These are phyloP conservation scores for Mycena capillaripes DNA, from an alignment of 768 basidiomycete genomes.

Conservation along the genomic window DNA sequence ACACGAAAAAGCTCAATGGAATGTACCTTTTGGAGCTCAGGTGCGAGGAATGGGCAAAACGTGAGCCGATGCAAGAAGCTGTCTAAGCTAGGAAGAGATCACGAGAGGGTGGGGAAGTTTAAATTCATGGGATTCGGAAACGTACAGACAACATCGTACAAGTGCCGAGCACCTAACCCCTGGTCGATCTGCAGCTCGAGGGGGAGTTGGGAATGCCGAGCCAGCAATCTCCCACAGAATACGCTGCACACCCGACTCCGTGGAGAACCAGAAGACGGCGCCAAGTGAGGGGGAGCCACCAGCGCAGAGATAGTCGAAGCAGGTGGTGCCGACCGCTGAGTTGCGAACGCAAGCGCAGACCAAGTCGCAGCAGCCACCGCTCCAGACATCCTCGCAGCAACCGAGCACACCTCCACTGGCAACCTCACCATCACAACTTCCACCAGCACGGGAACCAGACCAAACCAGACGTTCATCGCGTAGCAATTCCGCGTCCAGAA, in stretches of 20 bases:
- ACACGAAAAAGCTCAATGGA: neutral
- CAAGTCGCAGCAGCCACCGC: neutral
- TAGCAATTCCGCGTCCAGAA: neutral
- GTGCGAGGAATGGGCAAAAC: neutral
- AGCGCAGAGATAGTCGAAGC: neutral
- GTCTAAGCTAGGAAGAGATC: neutral
- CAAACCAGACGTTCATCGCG: neutral
- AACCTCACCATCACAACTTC: neutral
- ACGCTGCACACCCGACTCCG: constrained; percentile 1
- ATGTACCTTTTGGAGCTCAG: neutral
- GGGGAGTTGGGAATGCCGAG: constrained; percentile 21
- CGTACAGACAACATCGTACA: neutral
- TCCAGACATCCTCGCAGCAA: neutral
- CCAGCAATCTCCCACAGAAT: constrained; percentile 4
- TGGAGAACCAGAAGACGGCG: constrained; percentile 3
- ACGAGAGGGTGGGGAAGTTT: neutral
- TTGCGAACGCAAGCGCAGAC: neutral
- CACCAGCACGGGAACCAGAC: neutral
- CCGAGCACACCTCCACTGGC: neutral
- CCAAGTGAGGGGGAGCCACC: constrained; percentile 1
- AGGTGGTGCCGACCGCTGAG: constrained; percentile 1
- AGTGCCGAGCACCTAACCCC: neutral
- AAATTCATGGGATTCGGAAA: neutral
- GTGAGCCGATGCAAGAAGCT: neutral
- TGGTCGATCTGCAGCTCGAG: constrained; percentile 31